Conservation (phyloP, 495 filamentous ascomycete genomes). For the Penicillium crystallinum region DNA sequence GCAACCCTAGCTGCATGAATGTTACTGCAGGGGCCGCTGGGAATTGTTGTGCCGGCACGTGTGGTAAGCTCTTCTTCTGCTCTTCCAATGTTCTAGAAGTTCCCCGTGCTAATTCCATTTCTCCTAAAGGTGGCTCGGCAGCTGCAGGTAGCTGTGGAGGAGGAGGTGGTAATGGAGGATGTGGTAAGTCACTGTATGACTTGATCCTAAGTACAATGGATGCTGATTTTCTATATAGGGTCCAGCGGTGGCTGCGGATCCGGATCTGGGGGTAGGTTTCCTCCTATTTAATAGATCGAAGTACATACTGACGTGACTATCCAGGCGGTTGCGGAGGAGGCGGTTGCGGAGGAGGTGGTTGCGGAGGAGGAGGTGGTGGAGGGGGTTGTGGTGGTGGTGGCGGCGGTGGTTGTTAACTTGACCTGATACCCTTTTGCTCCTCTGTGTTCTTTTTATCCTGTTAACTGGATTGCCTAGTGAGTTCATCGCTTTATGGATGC, state of each 20-base stretch:
- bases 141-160: not conserved
- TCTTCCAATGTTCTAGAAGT: not conserved
- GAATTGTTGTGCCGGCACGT: conserved; percentile 43
- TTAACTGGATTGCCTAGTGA: not conserved
- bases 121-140: not conserved
- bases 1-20: conserved; percentile 44
- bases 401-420: conserved; percentile 13
- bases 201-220: not conserved
- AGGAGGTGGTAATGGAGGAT: not conserved
- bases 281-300: not conserved
- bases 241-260: not conserved
- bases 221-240: not conserved
- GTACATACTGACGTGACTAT: not conserved
- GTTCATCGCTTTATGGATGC: not conserved
- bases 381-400: conserved; percentile 20
- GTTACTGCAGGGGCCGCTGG: conserved; percentile 34
- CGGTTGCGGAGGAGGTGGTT: conserved; percentile 27
- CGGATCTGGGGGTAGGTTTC: conserved; percentile 10
- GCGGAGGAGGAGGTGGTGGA: conserved; percentile 18
- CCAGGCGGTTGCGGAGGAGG: conserved; percentile 29
- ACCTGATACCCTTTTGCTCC: not conserved
- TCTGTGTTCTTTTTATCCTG: not conserved
- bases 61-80: conserved; percentile 29
- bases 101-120: not conserved
- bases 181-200: not conserved